Base-by-base conservation (phyloP, 2,329 filamentous ascomycete genomes). In the Fusarium denticulatum region DNA sequence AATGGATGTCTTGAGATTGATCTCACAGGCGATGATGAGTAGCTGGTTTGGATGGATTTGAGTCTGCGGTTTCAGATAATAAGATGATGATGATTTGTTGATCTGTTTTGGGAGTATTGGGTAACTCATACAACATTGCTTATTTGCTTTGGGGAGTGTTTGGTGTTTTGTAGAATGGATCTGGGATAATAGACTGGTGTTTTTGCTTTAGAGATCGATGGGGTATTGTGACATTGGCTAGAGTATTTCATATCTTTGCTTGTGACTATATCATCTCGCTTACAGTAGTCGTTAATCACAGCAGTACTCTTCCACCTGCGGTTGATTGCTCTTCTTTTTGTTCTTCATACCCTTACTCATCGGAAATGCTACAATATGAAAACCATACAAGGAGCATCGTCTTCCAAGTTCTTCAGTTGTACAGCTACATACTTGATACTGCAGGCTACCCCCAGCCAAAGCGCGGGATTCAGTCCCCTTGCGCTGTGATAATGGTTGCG, bases 1-100 rank as follows among this genome's bases (percentile, higher is more conserved):
- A n/a, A 49, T 49, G 22, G 28, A n/a, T 49, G 28, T 16, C 7
- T 32, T 32, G 46, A 49, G 28, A 49, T 49, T 8, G 46, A 49
- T 49, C 46, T 49, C 2, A 32, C 46, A 4, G 7, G 14, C 4
- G 46, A 49, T 4, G 28, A 49, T 4, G 28, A 49, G 46, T 49
- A 6, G 32, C 9, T 15, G 3, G 10, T 4, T 16, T 15, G 6
- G 11, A 1, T 6, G 7, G 7, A n/a, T 9, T 32, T 13, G 46
- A n/a, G 7, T 32, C 16, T 15, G 4, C 22, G 14, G 7, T 49
- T 18, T 12, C 3, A 10, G 7, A 18, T 13, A 49, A 36, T 36
- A 8, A 32, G 16, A 26, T 1, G 16, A 26, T 4, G 14, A n/a
- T 4, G 7, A 11, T 13, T 32, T 18, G 7, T 32, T 8, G 10